Percentiles rank a stretch among this genome's conserved stretches.
Conservation (phyloP, 1,284 basidiomycete genomes). For the Austroboletus rostrupii region DNA sequence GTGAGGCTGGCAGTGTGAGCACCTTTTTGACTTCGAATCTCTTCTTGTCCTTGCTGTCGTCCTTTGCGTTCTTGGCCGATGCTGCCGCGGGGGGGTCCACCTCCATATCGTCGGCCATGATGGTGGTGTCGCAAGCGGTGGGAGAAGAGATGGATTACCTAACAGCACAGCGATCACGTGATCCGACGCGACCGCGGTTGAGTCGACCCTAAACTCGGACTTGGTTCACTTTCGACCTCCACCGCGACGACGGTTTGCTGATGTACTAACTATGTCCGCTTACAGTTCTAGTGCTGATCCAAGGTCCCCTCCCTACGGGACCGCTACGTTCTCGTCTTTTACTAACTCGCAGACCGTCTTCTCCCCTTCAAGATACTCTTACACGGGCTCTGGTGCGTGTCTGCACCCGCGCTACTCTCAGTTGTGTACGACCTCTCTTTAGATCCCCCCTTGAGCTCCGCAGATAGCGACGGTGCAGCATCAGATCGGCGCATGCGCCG, state of each 20-base stretch:
- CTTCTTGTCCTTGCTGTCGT: constrained; percentile 64
- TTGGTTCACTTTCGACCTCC: constrained; percentile 26
- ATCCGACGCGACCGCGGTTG: constrained; percentile 27
- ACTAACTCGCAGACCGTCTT: constrained; percentile 39
- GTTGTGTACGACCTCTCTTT: constrained; percentile 1
- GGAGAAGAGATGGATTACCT: constrained; percentile 18
- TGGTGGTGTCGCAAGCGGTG: constrained; percentile 3
- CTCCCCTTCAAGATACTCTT: constrained; percentile 43
- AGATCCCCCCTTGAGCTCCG: constrained; percentile 35
- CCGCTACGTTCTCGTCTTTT: constrained; percentile 47
- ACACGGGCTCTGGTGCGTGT: constrained; percentile 35
- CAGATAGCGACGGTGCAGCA: constrained; percentile 37
- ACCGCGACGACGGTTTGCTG: constrained; percentile 4
- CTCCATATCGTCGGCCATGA: constrained; percentile 79
- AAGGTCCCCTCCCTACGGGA: constrained; percentile 46
- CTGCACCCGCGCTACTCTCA: background rate
- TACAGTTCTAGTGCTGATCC: constrained; percentile 36
- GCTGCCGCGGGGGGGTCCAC: constrained; percentile 57
- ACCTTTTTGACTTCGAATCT: constrained; percentile 97
- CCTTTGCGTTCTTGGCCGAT: constrained; percentile 40
- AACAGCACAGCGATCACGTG: constrained; percentile 30
- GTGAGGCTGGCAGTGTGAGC: constrained; percentile 17
- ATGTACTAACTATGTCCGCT: constrained; percentile 34
- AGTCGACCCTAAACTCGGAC: constrained; percentile 31
- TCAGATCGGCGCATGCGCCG: constrained; percentile 39